Evolutionary conservation across 768 basidiomycete genomes (phyloP).

Genomic region (Collybiopsis luxurians): DNA sequence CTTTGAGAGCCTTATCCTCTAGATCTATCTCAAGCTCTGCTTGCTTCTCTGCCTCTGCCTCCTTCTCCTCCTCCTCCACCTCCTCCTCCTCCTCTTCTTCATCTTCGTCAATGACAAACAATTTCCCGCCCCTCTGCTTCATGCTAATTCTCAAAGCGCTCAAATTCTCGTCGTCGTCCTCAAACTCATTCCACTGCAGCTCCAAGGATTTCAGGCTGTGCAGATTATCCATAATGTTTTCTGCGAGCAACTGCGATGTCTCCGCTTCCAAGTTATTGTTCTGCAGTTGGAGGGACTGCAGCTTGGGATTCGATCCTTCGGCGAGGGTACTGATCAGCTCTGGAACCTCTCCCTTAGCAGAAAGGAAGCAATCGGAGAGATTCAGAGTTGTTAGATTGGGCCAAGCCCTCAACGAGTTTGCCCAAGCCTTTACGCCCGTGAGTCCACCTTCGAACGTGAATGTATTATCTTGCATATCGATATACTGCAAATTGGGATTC

Average conservation of each 20-base stretch:
- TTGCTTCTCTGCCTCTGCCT: slow-evolving; percentile 27
- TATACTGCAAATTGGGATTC: slow-evolving; percentile 60
- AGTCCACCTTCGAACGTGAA: slow-evolving; percentile 62
- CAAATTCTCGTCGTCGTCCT: slow-evolving; percentile 69
- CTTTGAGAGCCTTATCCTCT: slow-evolving; percentile 26
- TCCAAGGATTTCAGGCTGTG: slow-evolving; percentile 66
- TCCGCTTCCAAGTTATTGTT: slow-evolving; percentile 85
- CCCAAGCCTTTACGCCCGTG: slow-evolving; percentile 53
- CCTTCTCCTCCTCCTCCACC: slow-evolving; percentile 47
- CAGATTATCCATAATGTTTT: slow-evolving; percentile 60
- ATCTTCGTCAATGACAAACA: slow-evolving; percentile 75
- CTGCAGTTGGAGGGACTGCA: slow-evolving; percentile 79
- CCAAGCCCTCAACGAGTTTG: slow-evolving; percentile 67
- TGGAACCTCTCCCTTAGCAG: slow-evolving; percentile 77
- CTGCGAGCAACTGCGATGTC: slow-evolving; percentile 65
- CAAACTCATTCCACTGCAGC: slow-evolving; percentile 87
- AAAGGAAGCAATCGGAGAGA: slow-evolving; percentile 89
- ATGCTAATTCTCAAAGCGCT: slow-evolving; percentile 52
- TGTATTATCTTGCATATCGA: slow-evolving; percentile 94
- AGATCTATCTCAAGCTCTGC: slow-evolving; percentile 18
- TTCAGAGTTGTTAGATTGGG: slow-evolving; percentile 74
- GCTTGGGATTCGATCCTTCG: slow-evolving; percentile 67
- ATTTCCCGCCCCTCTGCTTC: slow-evolving; percentile 63
- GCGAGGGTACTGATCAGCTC: slow-evolving; percentile 58
- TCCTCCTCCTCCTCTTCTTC: slow-evolving; percentile 73